Evolutionary conservation across 306 rosid species (phyloP).

Genomic region (Clitoria ternatea): DNA sequence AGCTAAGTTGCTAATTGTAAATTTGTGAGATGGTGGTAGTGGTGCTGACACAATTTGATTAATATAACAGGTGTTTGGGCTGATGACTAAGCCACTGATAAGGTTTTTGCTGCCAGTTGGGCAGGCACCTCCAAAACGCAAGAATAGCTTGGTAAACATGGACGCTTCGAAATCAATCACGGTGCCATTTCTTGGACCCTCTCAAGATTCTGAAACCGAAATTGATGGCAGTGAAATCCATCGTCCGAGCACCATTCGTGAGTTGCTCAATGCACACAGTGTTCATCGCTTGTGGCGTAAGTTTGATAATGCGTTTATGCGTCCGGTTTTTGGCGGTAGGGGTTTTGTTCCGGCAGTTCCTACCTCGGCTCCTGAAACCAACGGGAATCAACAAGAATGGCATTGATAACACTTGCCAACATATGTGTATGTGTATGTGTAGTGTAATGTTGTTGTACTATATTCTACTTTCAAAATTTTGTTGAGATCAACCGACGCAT

Average conservation of each 20-base stretch:
- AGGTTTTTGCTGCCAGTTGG: slow-evolving; percentile 53
- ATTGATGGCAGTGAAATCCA: slow-evolving; percentile 21
- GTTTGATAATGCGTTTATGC: slow-evolving; percentile 85
- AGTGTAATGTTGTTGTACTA: slow-evolving; percentile 29
- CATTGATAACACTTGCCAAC: slow-evolving; percentile 34
- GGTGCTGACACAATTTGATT: slow-evolving; percentile 12
- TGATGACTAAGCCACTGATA: slow-evolving; percentile 93
- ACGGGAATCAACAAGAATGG: slow-evolving; percentile 25
- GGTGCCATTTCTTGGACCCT: slow-evolving; percentile 57
- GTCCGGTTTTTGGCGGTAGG: slow-evolving; percentile 95
- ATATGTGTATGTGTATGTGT: too few relatives aligned
- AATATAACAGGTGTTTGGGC: slow-evolving; percentile 74
- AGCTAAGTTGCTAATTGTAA: not conserved
- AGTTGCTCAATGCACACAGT: slow-evolving; percentile 71
- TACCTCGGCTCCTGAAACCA: slow-evolving; percentile 49
- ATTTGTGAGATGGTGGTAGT: not conserved
- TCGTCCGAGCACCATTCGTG: slow-evolving; percentile 66
- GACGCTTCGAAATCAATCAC: slow-evolving; percentile 59
- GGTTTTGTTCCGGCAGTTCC: slow-evolving; percentile 83
- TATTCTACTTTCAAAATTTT: slow-evolving; percentile 28
- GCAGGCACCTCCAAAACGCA: slow-evolving; percentile 32
- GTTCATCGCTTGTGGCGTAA: slow-evolving; percentile 89
- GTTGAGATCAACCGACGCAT: not conserved
- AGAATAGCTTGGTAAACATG: slow-evolving; percentile 47
- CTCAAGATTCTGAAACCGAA: slow-evolving; percentile 63